These are phyloP conservation scores for Solanum peruvianum DNA, from an alignment of 257 asterid genomes.

Conservation along the genomic window DNA sequence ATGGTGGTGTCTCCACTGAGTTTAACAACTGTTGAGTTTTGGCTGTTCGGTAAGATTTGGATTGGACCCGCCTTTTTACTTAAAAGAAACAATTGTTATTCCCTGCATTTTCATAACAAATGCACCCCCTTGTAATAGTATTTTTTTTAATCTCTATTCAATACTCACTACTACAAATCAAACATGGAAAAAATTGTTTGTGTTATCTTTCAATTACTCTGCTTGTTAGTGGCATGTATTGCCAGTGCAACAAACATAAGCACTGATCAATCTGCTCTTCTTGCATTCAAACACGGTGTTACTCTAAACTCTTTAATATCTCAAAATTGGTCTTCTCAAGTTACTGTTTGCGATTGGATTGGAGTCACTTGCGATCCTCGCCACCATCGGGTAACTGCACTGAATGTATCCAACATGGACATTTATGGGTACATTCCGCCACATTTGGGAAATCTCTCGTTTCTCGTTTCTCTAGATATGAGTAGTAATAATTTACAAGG, in stretches of 20 bases:
- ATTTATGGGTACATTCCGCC: background rate
- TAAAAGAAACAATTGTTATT: too few relatives aligned
- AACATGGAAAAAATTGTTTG: background rate
- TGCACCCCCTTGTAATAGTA: too few relatives aligned
- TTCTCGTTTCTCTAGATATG: conserved; percentile 5
- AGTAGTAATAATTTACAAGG: conserved; percentile 13
- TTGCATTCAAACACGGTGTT: background rate
- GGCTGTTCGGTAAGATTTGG: too few relatives aligned
- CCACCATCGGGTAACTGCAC: background rate
- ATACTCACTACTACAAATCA: background rate
- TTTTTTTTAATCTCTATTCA: background rate
- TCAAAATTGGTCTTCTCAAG: background rate
- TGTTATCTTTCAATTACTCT: background rate
- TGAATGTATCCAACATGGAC: background rate
- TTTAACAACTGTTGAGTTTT: too few relatives aligned
- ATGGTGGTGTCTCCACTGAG: too few relatives aligned
- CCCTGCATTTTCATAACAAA: too few relatives aligned
- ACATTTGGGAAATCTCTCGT: conserved; percentile 5
- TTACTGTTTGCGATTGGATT: background rate
- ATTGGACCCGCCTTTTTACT: too few relatives aligned
- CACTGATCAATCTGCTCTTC: background rate
- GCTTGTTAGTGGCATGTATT: background rate
- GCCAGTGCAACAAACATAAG: background rate
- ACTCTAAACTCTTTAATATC: background rate
- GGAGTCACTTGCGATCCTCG: background rate